Evolutionary conservation across 2,329 filamentous ascomycete species (phyloP), one percentile per base, ranked within the genome.

Genomic region (Calcarisporium arbuscula): DNA sequence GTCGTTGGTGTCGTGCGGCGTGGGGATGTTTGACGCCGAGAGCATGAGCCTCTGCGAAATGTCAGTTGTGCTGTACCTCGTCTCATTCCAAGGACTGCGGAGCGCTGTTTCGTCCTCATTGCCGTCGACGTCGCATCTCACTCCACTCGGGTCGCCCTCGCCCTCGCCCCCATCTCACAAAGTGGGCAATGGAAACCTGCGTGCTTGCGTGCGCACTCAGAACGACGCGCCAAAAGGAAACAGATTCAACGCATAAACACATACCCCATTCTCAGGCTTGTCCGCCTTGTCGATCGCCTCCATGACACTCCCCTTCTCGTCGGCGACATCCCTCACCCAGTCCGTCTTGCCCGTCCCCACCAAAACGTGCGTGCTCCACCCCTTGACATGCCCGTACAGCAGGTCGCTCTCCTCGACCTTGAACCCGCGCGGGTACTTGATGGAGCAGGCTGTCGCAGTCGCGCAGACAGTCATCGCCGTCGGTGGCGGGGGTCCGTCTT

Each of bases 291-390:
- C 72, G 47, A 89, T 73, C 2, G 83, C 85, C 64, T 87, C 70
- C 85, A 90, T 90, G 20, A 90, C 72, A 54, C 82, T 87, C 6
- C 83, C 84, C 60, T 85, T 81, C 67, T 96, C 92, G 53, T 96
- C 85, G 37, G 76, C 78, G 29, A 95, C 85, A 64, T 94, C 83
- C 40, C 85, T 67, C 53, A 90, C 83, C 92, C 92, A 98, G 61
- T 98, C 92, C 18, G 81, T 74, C 74, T 95, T 95, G 41, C 88
- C 86, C n/a, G 92, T 98, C 17, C 87, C 92, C 12, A 96, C 87
- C 20, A 98, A 67, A 42, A 95, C 56, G 61, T 98, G 92, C 15
- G 88, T 92, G 51, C 77, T 81, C 84, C 87, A 96, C 22, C 80
- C 86, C 52, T 87, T 85, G 43, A 95, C 75, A 39, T 84, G 70